Percentiles rank a stretch among this genome's conserved stretches.
Evolutionary conservation across 768 basidiomycete species (phyloP).

Genomic region (Boletus coccyginus): DNA sequence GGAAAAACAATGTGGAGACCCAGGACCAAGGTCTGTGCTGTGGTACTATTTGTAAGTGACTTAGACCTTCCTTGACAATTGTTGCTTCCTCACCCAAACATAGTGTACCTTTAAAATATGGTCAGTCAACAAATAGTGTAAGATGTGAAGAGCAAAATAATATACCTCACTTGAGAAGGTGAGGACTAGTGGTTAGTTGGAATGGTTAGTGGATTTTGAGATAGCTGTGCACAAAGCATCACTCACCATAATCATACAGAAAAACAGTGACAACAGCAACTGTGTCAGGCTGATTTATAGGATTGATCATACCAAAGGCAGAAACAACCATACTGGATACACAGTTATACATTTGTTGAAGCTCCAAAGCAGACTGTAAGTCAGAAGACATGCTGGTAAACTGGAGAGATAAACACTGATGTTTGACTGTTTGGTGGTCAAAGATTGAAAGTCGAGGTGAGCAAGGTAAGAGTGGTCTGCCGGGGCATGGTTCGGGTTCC

Average conservation of each 20-base stretch:
- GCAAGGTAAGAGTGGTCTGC: too few species aligned
- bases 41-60: not conserved
- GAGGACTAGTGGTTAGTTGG: not conserved
- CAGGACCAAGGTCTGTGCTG: constrained; percentile 4
- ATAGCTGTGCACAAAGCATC: too few species aligned
- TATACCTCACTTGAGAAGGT: not conserved
- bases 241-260: constrained; percentile 13
- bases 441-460: too few species aligned
- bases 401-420: too few species aligned
- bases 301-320: not conserved
- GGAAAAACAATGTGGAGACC: constrained; percentile 4
- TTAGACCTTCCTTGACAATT: not conserved
- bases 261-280: not conserved
- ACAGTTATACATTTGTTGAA: not conserved
- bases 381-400: not conserved
- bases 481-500: too few species aligned
- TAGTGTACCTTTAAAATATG: constrained; percentile 2
- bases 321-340: not conserved
- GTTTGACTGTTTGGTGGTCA: not conserved
- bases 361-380: not conserved
- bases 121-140: not conserved
- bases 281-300: not conserved
- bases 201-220: too few species aligned
- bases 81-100: constrained; percentile 8
- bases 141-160: too few species aligned